Evolutionary conservation across 2,329 filamentous ascomycete species (phyloP), one percentile per base, ranked within the genome.

Genomic region (Fusarium lateritium): DNA sequence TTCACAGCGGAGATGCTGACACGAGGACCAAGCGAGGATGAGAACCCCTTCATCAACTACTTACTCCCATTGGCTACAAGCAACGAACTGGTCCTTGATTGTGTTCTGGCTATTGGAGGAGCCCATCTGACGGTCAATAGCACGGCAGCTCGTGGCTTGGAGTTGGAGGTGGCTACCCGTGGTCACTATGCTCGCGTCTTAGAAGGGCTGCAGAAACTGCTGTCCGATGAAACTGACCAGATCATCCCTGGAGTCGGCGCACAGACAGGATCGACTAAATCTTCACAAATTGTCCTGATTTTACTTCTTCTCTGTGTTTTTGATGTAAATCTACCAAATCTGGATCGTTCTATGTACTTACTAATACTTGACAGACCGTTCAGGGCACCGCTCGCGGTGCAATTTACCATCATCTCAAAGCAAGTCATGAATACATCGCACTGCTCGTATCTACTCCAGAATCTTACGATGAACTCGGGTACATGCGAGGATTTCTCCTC

Each of bases 31-130:
- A 38, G 42, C 21, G 5, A 11, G 17, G 58, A 54, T 10, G 60
- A 57, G 6, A 62, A 62, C n/a, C 60, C 60, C 0, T 62, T 62
- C 8, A 55, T 62, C 3, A 31, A 62, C 2, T 62, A 62, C 7
- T 11, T 62, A 11, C 60, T 62, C 0, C 60, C 60, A 4, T 47
- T 62, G 31, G 60, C 60, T 7, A 17, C 36, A 9, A 43, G n/a
- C 4, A 39, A 62, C 2, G 10, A 22, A 3, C 42, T 62, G n/a
- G 36, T 62, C 3, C 38, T 62, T 5, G 36, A 62, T n/a, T 62
- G 60, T 5, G 11, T 62, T 10, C 60, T 62, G 3, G 57, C 60
- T 7, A 62, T 62, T 43, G 57, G 47, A 2, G 60, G 60, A 17
- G 60, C 57, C 3, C 60, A 62, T 28, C 2, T 62, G 2, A 43